Percentiles rank a stretch among this genome's conserved stretches.
phyloP scores from a whole-genome alignment of 495 filamentous ascomycete genomes.

The Talaromyces stipitatus region DNA sequence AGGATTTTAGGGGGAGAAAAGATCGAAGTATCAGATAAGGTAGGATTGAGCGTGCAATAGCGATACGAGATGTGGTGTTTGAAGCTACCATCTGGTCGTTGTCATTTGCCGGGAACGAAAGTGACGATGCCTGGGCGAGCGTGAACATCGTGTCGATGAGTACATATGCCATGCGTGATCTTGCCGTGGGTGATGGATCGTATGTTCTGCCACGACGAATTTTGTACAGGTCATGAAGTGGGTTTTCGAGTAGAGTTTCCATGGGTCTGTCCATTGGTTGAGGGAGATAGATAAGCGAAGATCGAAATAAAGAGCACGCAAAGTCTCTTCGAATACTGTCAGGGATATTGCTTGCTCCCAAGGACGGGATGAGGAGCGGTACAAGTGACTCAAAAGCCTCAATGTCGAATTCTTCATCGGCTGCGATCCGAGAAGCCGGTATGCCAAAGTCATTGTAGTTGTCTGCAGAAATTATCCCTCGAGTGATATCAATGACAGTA shows the following conservation, averaged over 20 bases:
- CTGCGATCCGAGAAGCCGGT: slow-evolving; percentile 16
- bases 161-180: slow-evolving; percentile 67
- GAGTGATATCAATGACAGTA: slow-evolving; percentile 27
- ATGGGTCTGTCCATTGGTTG: slow-evolving; percentile 54
- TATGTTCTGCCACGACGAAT: slow-evolving; percentile 63
- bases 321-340: slow-evolving; percentile 65
- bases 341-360: slow-evolving; percentile 57
- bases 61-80: slow-evolving; percentile 28
- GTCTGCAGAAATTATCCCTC: slow-evolving; percentile 34
- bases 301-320: slow-evolving; percentile 67
- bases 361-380: slow-evolving; percentile 61
- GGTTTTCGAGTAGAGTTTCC: slow-evolving; percentile 36
- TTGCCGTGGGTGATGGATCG: slow-evolving; percentile 53
- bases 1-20: slow-evolving; percentile 69
- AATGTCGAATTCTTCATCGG: slow-evolving; percentile 71
- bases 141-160: slow-evolving; percentile 76
- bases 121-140: slow-evolving; percentile 37
- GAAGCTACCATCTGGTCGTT: slow-evolving; percentile 12
- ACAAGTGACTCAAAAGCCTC: slow-evolving; percentile 60
- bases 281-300: slow-evolving; percentile 70
- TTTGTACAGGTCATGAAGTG: slow-evolving; percentile 56
- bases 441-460: slow-evolving; percentile 25
- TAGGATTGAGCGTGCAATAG: slow-evolving; percentile 68
- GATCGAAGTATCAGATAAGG: slow-evolving; percentile 80
- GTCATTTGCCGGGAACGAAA: slow-evolving; percentile 9